Conservation (phyloP, 2,329 filamentous ascomycete species). For the Ophiostoma piceae region DNA sequence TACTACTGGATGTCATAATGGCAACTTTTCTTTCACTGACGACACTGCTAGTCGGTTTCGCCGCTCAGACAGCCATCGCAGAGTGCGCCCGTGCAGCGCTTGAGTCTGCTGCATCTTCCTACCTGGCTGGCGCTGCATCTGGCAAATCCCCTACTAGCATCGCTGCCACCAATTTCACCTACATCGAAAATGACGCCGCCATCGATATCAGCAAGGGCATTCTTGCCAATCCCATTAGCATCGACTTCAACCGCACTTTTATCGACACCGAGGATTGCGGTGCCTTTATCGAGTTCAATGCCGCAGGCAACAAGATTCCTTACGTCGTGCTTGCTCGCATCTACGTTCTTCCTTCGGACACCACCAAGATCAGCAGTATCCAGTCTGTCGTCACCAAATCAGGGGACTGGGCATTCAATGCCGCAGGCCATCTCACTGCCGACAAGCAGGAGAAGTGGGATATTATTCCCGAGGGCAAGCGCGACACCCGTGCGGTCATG, state of each 20-base stretch:
- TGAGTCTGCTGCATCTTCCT: not conserved
- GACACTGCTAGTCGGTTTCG: not conserved
- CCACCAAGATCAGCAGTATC: not conserved
- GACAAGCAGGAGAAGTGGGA: not conserved
- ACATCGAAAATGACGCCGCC: not conserved
- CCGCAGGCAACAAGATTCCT: not conserved
- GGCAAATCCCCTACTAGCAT: not conserved
- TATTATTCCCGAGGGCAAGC: not conserved
- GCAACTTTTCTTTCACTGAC: not conserved
- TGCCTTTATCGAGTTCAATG: not conserved
- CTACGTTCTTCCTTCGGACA: not conserved
- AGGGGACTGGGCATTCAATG: not conserved
- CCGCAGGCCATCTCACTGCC: not conserved
- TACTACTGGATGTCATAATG: not conserved
- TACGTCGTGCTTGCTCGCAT: not conserved
- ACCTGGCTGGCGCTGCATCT: not conserved
- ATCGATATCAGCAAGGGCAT: not conserved
- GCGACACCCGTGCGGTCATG: not conserved
- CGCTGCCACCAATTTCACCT: not conserved
- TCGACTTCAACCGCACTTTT: not conserved
- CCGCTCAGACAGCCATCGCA: not conserved
- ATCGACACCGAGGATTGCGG: not conserved
- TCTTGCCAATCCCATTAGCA: not conserved
- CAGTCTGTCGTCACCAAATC: not conserved
- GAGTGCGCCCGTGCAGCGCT: not conserved